Conservation (phyloP, 768 basidiomycete species). For the Xanthoconium purpureum region DNA sequence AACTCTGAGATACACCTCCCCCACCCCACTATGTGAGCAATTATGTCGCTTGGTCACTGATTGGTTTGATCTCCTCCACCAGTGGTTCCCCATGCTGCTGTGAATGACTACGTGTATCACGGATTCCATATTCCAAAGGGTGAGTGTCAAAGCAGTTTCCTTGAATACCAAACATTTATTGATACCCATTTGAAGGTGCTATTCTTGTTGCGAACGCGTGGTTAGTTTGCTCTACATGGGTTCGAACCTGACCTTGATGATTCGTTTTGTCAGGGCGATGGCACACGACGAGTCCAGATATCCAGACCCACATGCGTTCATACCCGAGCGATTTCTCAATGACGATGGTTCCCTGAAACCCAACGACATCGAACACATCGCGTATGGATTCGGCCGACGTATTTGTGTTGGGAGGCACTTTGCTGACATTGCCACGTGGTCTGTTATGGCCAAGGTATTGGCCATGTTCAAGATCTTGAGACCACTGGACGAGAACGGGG, state of each 20-base stretch:
- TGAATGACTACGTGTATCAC: conserved; percentile 15
- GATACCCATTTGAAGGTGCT: neutral
- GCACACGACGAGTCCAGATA: conserved; percentile 29
- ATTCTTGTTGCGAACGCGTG: conserved; percentile 5
- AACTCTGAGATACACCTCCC: neutral
- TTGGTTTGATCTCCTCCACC: neutral
- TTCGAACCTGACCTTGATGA: neutral
- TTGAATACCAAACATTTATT: neutral
- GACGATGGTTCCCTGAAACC: conserved; percentile 17
- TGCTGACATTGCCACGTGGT: conserved; percentile 21
- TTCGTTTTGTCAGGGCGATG: conserved; percentile 2
- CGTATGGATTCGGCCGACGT: conserved; percentile 26
- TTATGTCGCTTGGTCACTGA: no score
- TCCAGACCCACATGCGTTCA: conserved; percentile 34
- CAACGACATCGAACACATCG: conserved; percentile 1
- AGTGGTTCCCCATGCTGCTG: conserved; percentile 10
- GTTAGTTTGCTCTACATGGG: neutral
- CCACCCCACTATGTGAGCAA: neutral
- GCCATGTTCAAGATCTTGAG: conserved; percentile 13
- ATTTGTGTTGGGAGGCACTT: conserved; percentile 23
- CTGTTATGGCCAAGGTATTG: conserved; percentile 9
- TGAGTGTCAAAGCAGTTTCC: neutral
- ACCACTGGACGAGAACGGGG: conserved; percentile 8
- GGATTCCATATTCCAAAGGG: conserved; percentile 40
- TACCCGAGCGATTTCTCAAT: conserved; percentile 40